Percentiles rank a stretch among this genome's conserved stretches.
These are phyloP conservation scores for Lasiodiplodia gonubiensis DNA, from an alignment of 2,329 filamentous ascomycete genomes.

Conservation along the genomic window DNA sequence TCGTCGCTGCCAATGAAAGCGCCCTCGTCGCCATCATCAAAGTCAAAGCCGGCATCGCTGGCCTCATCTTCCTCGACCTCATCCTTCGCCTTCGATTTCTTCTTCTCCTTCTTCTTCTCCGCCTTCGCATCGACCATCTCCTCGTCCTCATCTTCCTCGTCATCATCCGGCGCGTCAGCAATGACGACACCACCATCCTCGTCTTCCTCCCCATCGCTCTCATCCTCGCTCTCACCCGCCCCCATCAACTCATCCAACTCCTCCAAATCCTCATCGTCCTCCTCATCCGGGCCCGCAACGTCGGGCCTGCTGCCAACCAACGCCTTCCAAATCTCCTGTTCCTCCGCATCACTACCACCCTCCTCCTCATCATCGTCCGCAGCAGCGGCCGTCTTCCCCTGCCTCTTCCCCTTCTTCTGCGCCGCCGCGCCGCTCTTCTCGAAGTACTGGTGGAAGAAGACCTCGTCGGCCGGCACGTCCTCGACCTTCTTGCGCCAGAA, in stretches of 20 bases:
- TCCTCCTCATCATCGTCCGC: conserved; percentile 48
- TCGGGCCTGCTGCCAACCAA: conserved; percentile 82
- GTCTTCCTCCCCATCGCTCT: conserved; percentile 54
- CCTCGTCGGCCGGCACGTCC: conserved; percentile 87
- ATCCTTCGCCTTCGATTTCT: conserved; percentile 40
- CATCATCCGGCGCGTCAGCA: conserved; percentile 42
- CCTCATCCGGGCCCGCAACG: conserved; percentile 67
- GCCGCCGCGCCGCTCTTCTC: conserved; percentile 64
- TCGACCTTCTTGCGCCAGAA: conserved; percentile 94
- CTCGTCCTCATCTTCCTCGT: conserved; percentile 49
- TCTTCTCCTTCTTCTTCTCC: conserved; percentile 37
- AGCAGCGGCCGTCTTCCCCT: conserved; percentile 45
- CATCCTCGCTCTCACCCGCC: conserved; percentile 55
- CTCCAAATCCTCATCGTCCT: conserved; percentile 63
- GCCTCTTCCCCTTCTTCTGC: conserved; percentile 62
- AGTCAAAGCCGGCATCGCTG: conserved; percentile 44
- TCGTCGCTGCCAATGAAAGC: conserved; percentile 62
- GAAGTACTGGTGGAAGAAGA: conserved; percentile 99
- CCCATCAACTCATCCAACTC: conserved; percentile 53
- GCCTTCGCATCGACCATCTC: conserved; percentile 44
- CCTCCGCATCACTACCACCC: conserved; percentile 67
- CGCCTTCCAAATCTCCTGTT: conserved; percentile 91
- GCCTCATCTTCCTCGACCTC: conserved; percentile 35
- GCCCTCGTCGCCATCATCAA: conserved; percentile 60
- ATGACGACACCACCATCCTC: conserved; percentile 55